Base-by-base conservation (phyloP, 2,329 filamentous ascomycete genomes). In the Xylaria arbuscula region DNA sequence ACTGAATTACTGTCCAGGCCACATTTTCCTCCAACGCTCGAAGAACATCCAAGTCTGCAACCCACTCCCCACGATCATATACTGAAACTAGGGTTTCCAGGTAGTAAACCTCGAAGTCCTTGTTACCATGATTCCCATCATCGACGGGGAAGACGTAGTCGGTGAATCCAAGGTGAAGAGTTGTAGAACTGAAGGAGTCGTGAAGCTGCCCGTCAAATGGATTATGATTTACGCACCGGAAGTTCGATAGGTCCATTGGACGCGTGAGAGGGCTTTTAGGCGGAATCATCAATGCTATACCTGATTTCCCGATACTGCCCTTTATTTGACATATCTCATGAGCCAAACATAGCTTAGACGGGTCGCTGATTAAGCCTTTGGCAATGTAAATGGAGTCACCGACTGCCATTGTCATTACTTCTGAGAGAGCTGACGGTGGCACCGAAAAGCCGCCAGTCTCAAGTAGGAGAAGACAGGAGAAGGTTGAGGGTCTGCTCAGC, bases 51-150 rank as follows among this genome's bases (percentile, higher is more conserved):
- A 63, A 2, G n/a, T 63, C 61, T 11, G 34, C 61, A 28, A 64
- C 8, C 53, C 50, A 48, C 7, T 50, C 42, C 3, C 61, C 53
- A 15, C 42, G 38, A 32, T 64, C 53, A 19, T 57, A 40, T 15
- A 64, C 51, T 15, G 61, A 57, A 13, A 64, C 53, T 13, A 64
- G 11, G n/a, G 51, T 32, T 34, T 63, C 60, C 17, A 56, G 13
- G 40, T 56, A 45, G 38, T 55, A 47, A 13, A 50, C 22, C 11
- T 50, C 19, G 11, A 10, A 50, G 13, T 24, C 47, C 11, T 22
- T 28, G 11, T 50, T 50, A 11, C 45, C 45, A 48, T 19, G 17
- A 8, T 48, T 22, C 45, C 45, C 45, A 11, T 22, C n/a, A 48
- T 48, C 7, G 2, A 48, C 45, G 7, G 45, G 45, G 8, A 48